Evolutionary conservation across 2,329 filamentous ascomycete genomes (phyloP), one percentile per base, ranked within the genome.

Genomic region (Alternaria gansuensis): DNA sequence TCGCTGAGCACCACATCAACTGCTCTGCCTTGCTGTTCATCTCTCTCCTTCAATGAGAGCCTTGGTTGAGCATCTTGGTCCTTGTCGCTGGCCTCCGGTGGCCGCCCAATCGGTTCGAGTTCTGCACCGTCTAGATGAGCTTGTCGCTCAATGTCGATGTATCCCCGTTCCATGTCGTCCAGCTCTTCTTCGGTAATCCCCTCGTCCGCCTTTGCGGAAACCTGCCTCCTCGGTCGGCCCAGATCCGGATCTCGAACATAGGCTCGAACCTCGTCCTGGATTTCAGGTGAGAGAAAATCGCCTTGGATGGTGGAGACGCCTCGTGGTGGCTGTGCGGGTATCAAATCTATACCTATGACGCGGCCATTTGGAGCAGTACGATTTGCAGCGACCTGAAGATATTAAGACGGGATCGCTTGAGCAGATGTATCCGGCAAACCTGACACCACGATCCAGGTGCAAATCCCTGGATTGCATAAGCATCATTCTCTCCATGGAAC

Each of bases 1-100:
- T 99, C 95, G 87, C 92, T 97, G 76, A 99, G 83, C 76, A 99
- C 92, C 75, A 99, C 87, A 81, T 98, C 92, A 65, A 97, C 93
- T 73, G 86, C 86, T 72, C 85, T 84, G 63, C 84, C 84, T 44
- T 74, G 64, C 57, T 76, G 77, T 33, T 77, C 67, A 50, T 81
- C 78, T 11, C 75, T 70, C 41, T 75, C 72, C 49, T 69, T 70
- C 33, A 68, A 54, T 7, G 73, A 71, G 55, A 76, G 54, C 54
- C 71, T 66, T 5, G 69, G 60, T 41, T 68, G 53, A 68, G 66
- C 34, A 64, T 51, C 24, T 59, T 75, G 69, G 49, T 68, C 64
- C 64, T 69, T 62, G 2, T 66, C 67, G 26, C 48, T 37, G 36
- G 48, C 48, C 21, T 54, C 60, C 13, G 57, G 52, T 45, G 56